Conservation (phyloP, 257 asterid species). For the Dorcoceras hygrometricum region DNA sequence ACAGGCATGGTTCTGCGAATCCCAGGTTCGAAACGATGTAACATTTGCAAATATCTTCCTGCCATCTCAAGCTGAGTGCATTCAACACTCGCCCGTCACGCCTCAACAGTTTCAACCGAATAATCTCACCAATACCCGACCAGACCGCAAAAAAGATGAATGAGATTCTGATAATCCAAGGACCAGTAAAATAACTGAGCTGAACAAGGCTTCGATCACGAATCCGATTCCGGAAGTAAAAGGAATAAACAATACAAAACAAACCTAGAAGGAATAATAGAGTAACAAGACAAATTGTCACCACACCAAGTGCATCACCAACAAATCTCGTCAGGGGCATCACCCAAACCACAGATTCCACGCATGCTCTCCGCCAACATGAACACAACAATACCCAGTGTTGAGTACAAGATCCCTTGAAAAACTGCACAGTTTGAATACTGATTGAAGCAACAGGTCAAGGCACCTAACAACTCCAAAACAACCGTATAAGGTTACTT, state of each 20-base stretch:
- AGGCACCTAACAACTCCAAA: conserved; percentile 13
- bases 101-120: conserved; percentile 55
- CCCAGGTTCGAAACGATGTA: conserved; percentile 82
- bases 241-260: conserved; percentile 47
- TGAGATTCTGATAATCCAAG: conserved; percentile 67
- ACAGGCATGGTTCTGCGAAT: conserved; percentile 78
- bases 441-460: conserved; percentile 2
- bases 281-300: conserved; percentile 66
- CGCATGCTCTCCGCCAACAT: conserved; percentile 92
- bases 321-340: conserved; percentile 80
- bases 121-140: conserved; percentile 82
- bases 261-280: conserved; percentile 60
- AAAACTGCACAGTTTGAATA: conserved; percentile 13
- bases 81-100: conserved; percentile 50
- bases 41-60: conserved; percentile 71
- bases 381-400: conserved; percentile 40
- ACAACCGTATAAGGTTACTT: conserved; percentile 17
- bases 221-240: conserved; percentile 58
- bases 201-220: conserved; percentile 42
- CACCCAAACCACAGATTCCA: conserved; percentile 70
- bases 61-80: conserved; percentile 60
- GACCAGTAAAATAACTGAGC: conserved; percentile 69
- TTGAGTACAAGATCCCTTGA: conserved; percentile 24
- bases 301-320: conserved; percentile 91
- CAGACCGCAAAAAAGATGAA: conserved; percentile 52